phyloP scores from a whole-genome alignment of 2,329 filamentous ascomycete species.

The Parascedosporium putredinis region DNA sequence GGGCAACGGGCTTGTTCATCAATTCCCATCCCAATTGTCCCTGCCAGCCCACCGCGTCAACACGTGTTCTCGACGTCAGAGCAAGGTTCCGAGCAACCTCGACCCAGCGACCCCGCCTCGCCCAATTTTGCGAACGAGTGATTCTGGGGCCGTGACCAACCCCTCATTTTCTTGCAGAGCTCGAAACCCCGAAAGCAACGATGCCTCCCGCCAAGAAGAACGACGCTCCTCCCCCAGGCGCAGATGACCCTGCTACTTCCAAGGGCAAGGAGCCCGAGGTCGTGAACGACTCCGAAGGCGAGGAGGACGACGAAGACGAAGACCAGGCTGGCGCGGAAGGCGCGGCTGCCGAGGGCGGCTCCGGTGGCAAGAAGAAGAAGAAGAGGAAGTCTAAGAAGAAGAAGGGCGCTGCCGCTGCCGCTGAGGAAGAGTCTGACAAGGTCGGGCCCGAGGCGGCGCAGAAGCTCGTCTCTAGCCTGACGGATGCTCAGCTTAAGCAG shows the following conservation, averaged over 20 bases:
- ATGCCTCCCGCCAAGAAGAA: slow-evolving; percentile 9
- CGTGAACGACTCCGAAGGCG: slow-evolving; percentile 30
- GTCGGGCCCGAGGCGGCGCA: slow-evolving; percentile 23
- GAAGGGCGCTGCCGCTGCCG: slow-evolving; percentile 44
- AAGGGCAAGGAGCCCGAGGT: slow-evolving; percentile 37
- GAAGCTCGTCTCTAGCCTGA: slow-evolving; percentile 42
- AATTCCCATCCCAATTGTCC: no score
- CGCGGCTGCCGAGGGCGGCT: slow-evolving; percentile 16
- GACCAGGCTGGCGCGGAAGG: slow-evolving; percentile 23
- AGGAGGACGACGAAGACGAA: slow-evolving; percentile 26
- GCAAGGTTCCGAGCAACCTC: no score
- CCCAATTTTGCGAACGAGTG: no score
- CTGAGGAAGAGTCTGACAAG: slow-evolving; percentile 22
- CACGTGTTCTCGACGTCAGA: no score
- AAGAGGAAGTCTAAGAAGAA: slow-evolving; percentile 61
- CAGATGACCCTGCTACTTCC: slow-evolving; percentile 11
- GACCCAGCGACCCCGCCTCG: no score
- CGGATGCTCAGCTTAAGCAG: slow-evolving; percentile 48
- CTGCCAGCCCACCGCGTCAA: no score
- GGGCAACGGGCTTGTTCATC: no score
- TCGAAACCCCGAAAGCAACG: no score
- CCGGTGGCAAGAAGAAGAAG: slow-evolving; percentile 23
- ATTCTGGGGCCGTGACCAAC: no score
- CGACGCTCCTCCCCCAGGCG: slow-evolving; percentile 21
- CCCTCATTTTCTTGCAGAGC: no score